These are phyloP conservation scores for Spiromastix sp. DNA, from an alignment of 2,329 filamentous ascomycete genomes.

Conservation along the genomic window DNA sequence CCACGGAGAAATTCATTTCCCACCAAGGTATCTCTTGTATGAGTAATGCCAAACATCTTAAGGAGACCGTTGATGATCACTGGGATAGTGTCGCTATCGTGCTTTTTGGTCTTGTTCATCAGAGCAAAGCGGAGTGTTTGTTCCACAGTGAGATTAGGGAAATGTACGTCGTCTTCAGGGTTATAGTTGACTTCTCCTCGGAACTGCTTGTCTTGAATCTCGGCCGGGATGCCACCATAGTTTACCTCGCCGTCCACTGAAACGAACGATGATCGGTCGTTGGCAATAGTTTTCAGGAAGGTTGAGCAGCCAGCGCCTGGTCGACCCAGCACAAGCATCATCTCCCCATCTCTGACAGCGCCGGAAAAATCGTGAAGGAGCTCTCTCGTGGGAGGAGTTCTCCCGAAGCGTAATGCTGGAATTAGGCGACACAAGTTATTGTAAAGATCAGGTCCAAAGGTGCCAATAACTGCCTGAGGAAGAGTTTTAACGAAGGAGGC, in stretches of 20 bases:
- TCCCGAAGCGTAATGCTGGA: constrained; percentile 39
- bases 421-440: constrained; percentile 47
- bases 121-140: constrained; percentile 68
- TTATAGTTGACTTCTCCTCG: constrained; percentile 71
- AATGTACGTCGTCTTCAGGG: constrained; percentile 65
- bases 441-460: constrained; percentile 73
- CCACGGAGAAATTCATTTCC: constrained; percentile 65
- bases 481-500: constrained; percentile 61
- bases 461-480: constrained; percentile 63
- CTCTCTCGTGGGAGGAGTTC: constrained; percentile 40
- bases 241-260: constrained; percentile 58
- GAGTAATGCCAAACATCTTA: constrained; percentile 68
- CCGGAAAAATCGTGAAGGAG: constrained; percentile 60
- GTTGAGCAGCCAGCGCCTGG: constrained; percentile 68
- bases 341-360: constrained; percentile 54
- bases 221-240: constrained; percentile 61
- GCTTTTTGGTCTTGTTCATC: constrained; percentile 63
- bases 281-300: constrained; percentile 65
- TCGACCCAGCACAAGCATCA: constrained; percentile 48
- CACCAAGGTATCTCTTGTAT: constrained; percentile 64
- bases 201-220: constrained; percentile 57
- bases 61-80: constrained; percentile 46
- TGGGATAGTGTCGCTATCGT: constrained; percentile 52
- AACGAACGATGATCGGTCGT: constrained; percentile 56
- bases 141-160: constrained; percentile 64